phyloP scores from a whole-genome alignment of 2,329 filamentous ascomycete genomes.

The Cryphonectria japonica region DNA sequence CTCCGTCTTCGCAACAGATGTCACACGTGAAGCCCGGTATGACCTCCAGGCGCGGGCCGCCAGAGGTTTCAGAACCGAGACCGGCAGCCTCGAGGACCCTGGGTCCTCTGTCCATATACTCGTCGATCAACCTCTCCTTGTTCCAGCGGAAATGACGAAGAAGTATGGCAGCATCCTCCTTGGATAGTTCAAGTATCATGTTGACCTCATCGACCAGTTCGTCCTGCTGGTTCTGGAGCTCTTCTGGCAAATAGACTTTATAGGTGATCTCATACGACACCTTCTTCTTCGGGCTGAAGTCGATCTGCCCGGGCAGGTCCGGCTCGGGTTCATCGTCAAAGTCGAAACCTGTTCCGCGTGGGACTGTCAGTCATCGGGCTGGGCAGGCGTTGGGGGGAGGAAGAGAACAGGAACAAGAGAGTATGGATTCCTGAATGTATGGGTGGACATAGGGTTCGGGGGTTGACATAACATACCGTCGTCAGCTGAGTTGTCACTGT shows the following conservation, averaged over 20 bases:
- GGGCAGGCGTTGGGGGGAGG: slow-evolving; percentile 26
- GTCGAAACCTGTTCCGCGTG: slow-evolving; percentile 55
- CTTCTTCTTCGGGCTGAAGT: slow-evolving; percentile 71
- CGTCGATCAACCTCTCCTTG: slow-evolving; percentile 90
- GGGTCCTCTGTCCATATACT: slow-evolving; percentile 89
- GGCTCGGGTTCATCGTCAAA: slow-evolving; percentile 61
- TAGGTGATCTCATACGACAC: slow-evolving; percentile 83
- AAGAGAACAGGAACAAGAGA: not conserved
- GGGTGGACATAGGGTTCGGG: slow-evolving; percentile 23
- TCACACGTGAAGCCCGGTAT: slow-evolving; percentile 84
- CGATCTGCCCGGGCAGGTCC: slow-evolving; percentile 58
- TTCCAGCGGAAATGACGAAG: slow-evolving; percentile 93
- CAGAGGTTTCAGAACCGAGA: slow-evolving; percentile 66
- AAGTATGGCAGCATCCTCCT: slow-evolving; percentile 88
- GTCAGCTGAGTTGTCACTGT: slow-evolving; percentile 65
- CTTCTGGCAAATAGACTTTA: slow-evolving; percentile 76
- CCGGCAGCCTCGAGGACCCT: slow-evolving; percentile 84
- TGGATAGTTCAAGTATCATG: slow-evolving; percentile 84
- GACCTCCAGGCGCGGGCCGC: slow-evolving; percentile 69
- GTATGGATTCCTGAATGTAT: not conserved
- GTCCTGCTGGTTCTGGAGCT: slow-evolving; percentile 85
- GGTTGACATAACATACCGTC: slow-evolving; percentile 47
- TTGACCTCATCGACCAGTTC: slow-evolving; percentile 88
- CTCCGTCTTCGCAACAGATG: slow-evolving; percentile 91
- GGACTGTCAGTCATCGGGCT: slow-evolving; percentile 12